Conservation (phyloP, 495 filamentous ascomycete species). For the Daldinia bambusicola region DNA sequence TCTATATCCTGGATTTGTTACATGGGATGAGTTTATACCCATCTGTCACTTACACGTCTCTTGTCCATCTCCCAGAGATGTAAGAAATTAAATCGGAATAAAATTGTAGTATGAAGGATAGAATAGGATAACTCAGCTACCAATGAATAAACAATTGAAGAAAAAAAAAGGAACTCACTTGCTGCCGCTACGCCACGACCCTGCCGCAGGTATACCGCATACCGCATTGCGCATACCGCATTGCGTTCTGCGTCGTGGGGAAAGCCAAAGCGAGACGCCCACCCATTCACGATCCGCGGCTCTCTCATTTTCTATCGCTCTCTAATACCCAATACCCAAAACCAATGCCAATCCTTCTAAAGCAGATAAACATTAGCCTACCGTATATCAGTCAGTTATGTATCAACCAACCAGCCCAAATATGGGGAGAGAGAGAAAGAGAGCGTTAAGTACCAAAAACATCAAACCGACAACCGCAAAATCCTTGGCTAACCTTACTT, state of each 20-base stretch:
- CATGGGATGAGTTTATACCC: background rate
- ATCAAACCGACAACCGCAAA: background rate
- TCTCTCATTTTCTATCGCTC: no score
- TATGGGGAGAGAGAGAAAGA: no score
- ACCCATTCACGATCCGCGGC: no score
- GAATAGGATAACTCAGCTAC: background rate
- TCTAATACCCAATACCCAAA: background rate
- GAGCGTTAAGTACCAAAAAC: no score
- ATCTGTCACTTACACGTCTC: background rate
- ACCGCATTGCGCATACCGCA: no score
- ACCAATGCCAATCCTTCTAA: background rate
- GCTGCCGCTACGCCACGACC: no score
- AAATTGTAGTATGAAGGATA: background rate
- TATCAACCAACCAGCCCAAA: no score
- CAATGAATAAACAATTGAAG: background rate
- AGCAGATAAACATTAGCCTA: constrained; percentile 7
- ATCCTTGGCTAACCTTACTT: background rate
- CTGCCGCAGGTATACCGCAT: no score
- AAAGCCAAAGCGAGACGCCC: constrained; percentile 3
- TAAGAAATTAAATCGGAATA: no score
- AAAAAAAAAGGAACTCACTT: background rate
- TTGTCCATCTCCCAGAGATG: background rate
- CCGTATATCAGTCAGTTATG: background rate
- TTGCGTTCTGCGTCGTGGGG: background rate
- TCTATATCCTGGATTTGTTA: background rate